phyloP scores from a whole-genome alignment of 225 moss, liverwort and hornwort genomes.

The Pseudisothecium myosuroides region DNA sequence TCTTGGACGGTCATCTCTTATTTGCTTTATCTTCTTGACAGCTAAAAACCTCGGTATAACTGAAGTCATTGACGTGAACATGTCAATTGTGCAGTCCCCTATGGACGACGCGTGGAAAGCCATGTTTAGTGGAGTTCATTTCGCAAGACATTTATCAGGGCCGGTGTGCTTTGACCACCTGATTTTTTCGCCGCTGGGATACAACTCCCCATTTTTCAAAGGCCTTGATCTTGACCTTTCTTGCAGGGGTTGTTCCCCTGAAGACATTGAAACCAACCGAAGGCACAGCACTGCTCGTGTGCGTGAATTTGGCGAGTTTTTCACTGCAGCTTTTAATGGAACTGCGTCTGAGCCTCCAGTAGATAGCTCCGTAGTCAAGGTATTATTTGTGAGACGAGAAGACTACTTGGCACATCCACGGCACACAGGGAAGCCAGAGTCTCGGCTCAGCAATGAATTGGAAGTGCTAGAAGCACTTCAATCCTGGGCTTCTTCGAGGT shows the following conservation, averaged over 20 bases:
- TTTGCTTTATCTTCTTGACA: not conserved
- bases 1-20: not conserved
- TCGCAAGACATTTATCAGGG: constrained; percentile 64
- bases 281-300: constrained; percentile 47
- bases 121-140: constrained; percentile 73
- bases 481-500: constrained; percentile 56
- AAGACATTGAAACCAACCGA: constrained; percentile 10
- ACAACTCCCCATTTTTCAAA: constrained; percentile 80
- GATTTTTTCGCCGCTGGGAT: constrained; percentile 92
- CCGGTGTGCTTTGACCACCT: constrained; percentile 92
- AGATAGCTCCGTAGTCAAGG: constrained; percentile 20
- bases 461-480: constrained; percentile 52
- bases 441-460: constrained; percentile 74
- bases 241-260: constrained; percentile 39
- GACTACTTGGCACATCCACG: constrained; percentile 91
- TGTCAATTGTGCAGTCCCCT: constrained; percentile 58
- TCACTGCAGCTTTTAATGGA: constrained; percentile 44
- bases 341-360: not conserved
- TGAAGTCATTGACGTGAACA: not conserved
- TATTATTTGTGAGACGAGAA: constrained; percentile 83
- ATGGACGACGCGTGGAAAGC: constrained; percentile 96
- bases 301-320: constrained; percentile 89
- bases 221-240: constrained; percentile 32
- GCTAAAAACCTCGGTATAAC: not conserved
- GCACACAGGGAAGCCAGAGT: constrained; percentile 83